A percentile compares a stretch with the other conserved stretches of the same genome.
phyloP scores from a whole-genome alignment of 257 asterid species.

The Knoxia roxburghii region DNA sequence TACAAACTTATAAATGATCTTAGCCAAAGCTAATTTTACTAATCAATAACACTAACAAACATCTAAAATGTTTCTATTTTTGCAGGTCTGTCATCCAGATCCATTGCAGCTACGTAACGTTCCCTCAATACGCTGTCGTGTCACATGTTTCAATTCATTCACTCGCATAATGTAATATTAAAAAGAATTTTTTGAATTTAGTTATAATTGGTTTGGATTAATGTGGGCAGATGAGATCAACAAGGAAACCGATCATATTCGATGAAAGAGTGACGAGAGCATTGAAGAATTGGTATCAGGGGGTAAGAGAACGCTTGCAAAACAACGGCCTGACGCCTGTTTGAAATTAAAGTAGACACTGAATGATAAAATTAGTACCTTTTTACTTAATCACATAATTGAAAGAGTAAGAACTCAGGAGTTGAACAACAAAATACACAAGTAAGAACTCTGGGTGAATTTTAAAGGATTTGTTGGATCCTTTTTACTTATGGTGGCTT shows the following conservation, averaged over 20 bases:
- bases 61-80: background rate
- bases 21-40: background rate
- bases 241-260: slow-evolving; percentile 83
- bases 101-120: slow-evolving; percentile 85
- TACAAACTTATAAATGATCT: background rate
- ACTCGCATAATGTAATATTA: too few species aligned
- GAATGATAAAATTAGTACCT: background rate
- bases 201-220: background rate
- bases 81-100: slow-evolving; percentile 64
- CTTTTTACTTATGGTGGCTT: too few species aligned
- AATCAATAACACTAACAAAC: background rate
- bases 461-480: too few species aligned
- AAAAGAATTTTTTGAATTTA: too few species aligned
- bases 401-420: background rate
- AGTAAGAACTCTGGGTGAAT: too few species aligned
- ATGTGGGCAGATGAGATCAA: slow-evolving; percentile 71
- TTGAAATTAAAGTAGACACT: too few species aligned
- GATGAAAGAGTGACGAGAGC: slow-evolving; percentile 74
- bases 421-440: too few species aligned
- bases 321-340: slow-evolving; percentile 26
- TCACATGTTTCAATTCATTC: slow-evolving; percentile 96
- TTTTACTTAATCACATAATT: background rate
- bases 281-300: slow-evolving; percentile 72
- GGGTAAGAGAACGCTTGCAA: slow-evolving; percentile 58
- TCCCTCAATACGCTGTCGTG: slow-evolving; percentile 93